Evolutionary conservation across 805 yeast species (phyloP), one percentile per base, ranked within the genome.

Genomic region (Yueomyces sp.): DNA sequence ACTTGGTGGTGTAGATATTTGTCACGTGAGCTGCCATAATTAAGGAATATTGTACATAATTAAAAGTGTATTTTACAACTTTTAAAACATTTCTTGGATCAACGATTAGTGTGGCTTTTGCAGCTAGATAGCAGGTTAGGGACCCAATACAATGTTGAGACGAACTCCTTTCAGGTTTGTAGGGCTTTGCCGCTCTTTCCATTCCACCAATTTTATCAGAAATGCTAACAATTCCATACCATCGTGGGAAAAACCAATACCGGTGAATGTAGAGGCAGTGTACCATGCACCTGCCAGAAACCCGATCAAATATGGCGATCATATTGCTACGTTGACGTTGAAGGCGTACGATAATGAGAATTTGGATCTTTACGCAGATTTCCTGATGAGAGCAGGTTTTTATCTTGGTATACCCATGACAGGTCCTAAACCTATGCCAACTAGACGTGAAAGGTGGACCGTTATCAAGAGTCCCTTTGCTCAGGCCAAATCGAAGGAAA

Each of bases 391-490:
- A 64, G 86, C 87, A 0, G 97, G 95, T 0, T 92, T 75, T 60
- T 92, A 84, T 63, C 67, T 92, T 52, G 90, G 94, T 6, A 79
- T 92, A 51, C 96, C 97, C 19, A 77, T 83, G 33, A 74, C 79
- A 11, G 88, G 87, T 2, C 81, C 90, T 26, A 70, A 68, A 33
- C 84, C 79, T 41, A 62, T 76, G 49, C 81, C 77, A 49, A 78
- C 82, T 3, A 81, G 77, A 58, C 76, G 79, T 53, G 84, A 90
- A 63, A 75, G 87, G 52, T 90, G 95, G 85, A 92, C 98, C 0
- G 95, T 92, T 39, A 87, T 82, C 55, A 76, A 81, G 60, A 79
- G 95, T 3, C 96, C 96, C 1, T 92, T 92, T 61, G 95, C 84
- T 26, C 92, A 85, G 57, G 94, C 96, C 42, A 88, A 87, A 62